A percentile compares a stretch with the other conserved stretches of the same genome.
These are phyloP conservation scores for Fusarium sp. DNA, from an alignment of 2,329 filamentous ascomycete genomes.

Conservation along the genomic window DNA sequence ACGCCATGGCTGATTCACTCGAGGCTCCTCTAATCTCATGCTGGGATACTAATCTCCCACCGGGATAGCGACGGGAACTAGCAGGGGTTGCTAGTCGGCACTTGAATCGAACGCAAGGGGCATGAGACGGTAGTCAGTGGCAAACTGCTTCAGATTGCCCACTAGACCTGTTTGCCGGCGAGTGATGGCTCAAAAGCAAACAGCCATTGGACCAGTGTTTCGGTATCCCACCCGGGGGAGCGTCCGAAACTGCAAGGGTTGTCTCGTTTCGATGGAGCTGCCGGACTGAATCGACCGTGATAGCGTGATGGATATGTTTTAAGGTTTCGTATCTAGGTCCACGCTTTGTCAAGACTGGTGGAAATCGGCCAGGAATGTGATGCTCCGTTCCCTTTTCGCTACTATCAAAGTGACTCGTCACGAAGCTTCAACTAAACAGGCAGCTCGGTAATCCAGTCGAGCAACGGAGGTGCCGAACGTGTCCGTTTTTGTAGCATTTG, in stretches of 20 bases:
- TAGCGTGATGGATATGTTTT: constrained; percentile 9
- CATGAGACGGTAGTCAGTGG: constrained; percentile 12
- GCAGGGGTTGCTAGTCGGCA: constrained; percentile 12
- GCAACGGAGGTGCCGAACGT: constrained; percentile 9
- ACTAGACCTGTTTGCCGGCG: not conserved
- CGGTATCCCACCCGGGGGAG: not conserved
- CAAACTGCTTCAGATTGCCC: not conserved
- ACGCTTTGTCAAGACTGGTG: constrained; percentile 21
- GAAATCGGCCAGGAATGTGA: constrained; percentile 10
- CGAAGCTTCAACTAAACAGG: constrained; percentile 16
- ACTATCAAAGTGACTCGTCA: not conserved
- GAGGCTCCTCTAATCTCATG: constrained; percentile 16
- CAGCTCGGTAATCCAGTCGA: constrained; percentile 6
- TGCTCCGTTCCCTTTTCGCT: not conserved
- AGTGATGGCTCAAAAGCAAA: not conserved
- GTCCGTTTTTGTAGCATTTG: constrained; percentile 1
- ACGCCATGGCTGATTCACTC: not conserved
- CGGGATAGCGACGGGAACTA: constrained; percentile 22
- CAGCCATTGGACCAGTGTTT: constrained; percentile 16
- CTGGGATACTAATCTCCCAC: constrained; percentile 6
- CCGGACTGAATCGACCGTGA: not conserved
- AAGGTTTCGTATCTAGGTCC: constrained; percentile 12
- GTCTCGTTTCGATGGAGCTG: constrained; percentile 15
- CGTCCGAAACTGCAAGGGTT: not conserved
- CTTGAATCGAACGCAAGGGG: constrained; percentile 4